These are phyloP conservation scores for Ormosia emarginata DNA, from an alignment of 306 rosid species.

Conservation along the genomic window DNA sequence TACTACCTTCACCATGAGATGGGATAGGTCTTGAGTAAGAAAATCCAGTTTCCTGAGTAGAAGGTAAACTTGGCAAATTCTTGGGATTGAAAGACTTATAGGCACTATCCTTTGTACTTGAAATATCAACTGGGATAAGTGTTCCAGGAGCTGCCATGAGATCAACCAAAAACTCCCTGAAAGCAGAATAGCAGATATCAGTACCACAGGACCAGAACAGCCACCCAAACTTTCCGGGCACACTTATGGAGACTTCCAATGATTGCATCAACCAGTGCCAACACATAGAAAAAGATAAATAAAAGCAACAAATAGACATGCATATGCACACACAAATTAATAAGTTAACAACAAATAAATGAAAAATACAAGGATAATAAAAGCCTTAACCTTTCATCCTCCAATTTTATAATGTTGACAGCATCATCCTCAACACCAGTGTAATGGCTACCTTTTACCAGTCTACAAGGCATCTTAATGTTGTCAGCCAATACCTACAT, in stretches of 20 bases:
- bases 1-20: slow-evolving; percentile 76
- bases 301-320: background rate
- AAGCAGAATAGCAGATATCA: slow-evolving; percentile 39
- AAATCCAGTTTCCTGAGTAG: slow-evolving; percentile 46
- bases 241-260: background rate
- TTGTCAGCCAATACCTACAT: slow-evolving; percentile 90
- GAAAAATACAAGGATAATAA: slow-evolving; percentile 19
- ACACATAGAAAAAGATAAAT: background rate
- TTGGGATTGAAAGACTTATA: slow-evolving; percentile 59
- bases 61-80: slow-evolving; percentile 44
- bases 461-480: slow-evolving; percentile 95
- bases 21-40: slow-evolving; percentile 47
- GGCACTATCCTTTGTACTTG: slow-evolving; percentile 54
- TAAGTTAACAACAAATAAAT: slow-evolving; percentile 15
- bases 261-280: slow-evolving; percentile 8
- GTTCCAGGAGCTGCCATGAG: slow-evolving; percentile 99
- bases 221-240: slow-evolving; percentile 9
- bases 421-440: slow-evolving; percentile 98
- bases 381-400: slow-evolving; percentile 78
- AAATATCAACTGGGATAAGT: slow-evolving; percentile 81
- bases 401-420: slow-evolving; percentile 85
- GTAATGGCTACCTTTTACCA: slow-evolving; percentile 93
- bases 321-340: background rate
- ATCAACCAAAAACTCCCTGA: slow-evolving; percentile 99
- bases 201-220: slow-evolving; percentile 14